Base-by-base conservation (phyloP, 2,329 filamentous ascomycete genomes). In the Fusarium bactridioides region DNA sequence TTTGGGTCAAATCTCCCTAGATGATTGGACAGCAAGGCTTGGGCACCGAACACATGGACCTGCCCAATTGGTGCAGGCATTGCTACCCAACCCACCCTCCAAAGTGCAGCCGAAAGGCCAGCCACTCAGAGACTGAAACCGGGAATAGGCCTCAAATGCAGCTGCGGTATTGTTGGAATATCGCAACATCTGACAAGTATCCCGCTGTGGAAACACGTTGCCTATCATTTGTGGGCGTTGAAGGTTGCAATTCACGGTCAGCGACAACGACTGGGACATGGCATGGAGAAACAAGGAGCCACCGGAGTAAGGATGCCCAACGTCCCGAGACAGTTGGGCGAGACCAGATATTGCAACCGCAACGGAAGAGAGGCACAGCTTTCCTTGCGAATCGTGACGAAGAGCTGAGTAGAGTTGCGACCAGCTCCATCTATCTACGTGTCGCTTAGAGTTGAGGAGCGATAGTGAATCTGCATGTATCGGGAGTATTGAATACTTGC, bases 11-110 rank as follows among this genome's bases (percentile, higher is more conserved):
- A 41, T 53, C 61, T 69, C 51, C 38, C 50, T 40, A 37, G 53
- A 57, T 76, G 75, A 79, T 78, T 79, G 78, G 77, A 60, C 44
- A 38, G 56, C 27, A 64, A 27, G 56, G 41, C 57, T 78, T 71
- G 70, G 75, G 75, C 78, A 75, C 68, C 70, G 62, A 78, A 72
- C 64, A 76, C 61, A 73, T 72, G 75, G 76, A 66, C 63, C 64
- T 71, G 64, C 25, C 72, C 77, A 79, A 83, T 78, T 79, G 78
- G 80, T 74, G 77, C 70, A 72, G 77, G 80, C 80, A 78, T 82
- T 80, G 81, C 75, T 83, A 80, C 81, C 81, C 81, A 82, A 82
- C 79, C 65, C 71, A 73, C 71, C 71, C 73, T 69, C 69, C 62
- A 64, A 62, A 64, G 62, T 41, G 43, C n/a, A 60, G 23, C 51